Evolutionary conservation across 176 grass and related monocot species (phyloP).

Genomic region (Avena insularis): DNA sequence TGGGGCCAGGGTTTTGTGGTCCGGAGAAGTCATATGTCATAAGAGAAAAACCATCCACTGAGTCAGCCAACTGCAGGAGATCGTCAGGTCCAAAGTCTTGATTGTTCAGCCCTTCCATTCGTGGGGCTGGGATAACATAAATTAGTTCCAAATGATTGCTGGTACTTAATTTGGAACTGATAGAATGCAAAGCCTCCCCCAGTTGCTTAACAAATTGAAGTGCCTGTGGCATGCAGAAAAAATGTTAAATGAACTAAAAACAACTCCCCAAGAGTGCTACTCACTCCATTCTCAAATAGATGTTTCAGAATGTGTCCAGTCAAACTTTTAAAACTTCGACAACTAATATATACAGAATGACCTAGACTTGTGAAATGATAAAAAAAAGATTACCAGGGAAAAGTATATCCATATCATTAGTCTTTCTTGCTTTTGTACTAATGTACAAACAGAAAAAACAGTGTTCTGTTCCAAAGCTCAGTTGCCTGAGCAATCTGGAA

Average conservation of each 20-base stretch:
- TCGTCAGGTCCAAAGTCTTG: conserved; percentile 81
- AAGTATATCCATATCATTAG: background rate
- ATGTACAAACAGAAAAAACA: background rate
- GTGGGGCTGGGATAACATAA: conserved; percentile 81
- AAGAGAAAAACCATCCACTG: conserved; percentile 88
- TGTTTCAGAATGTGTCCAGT: background rate
- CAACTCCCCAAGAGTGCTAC: conserved; percentile 19
- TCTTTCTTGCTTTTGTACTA: background rate
- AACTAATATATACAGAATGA: background rate
- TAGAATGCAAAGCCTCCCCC: conserved; percentile 74
- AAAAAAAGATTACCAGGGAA: background rate
- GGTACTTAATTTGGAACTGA: conserved; percentile 57
- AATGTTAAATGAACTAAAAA: background rate
- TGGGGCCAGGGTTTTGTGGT: conserved; percentile 89
- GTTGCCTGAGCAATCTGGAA: conserved; percentile 12
- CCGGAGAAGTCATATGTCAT: conserved; percentile 99
- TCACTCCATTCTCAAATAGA: background rate
- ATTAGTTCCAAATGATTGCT: conserved; percentile 67
- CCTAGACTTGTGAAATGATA: background rate
- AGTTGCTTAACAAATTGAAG: conserved; percentile 83
- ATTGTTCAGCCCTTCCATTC: conserved; percentile 53
- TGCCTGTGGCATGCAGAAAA: conserved; percentile 57
- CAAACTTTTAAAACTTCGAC: background rate
- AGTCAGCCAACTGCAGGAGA: conserved; percentile 66
- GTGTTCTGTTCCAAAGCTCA: background rate